A percentile compares a stretch with the other conserved stretches of the same genome.
Conservation (phyloP, 2,329 filamentous ascomycete species). For the Thielaviopsis punctulata region DNA sequence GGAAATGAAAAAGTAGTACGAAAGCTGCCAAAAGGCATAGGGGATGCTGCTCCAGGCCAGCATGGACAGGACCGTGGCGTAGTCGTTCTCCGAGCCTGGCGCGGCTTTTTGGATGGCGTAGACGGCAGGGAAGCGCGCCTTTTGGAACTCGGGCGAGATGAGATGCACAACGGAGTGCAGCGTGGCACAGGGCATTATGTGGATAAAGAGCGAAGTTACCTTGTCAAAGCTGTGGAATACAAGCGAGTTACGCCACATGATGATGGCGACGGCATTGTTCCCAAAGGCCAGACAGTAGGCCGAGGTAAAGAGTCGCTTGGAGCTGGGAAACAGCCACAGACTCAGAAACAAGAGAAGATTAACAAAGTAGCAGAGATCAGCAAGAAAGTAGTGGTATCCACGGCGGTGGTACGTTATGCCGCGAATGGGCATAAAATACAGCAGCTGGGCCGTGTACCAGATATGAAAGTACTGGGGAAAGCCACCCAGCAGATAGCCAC, state of each 20-base stretch:
- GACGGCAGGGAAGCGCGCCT: conserved; percentile 63
- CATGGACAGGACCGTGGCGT: conserved; percentile 65
- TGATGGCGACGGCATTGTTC: conserved; percentile 94
- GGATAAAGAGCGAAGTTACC: conserved; percentile 94
- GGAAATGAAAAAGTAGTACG: conserved; percentile 89
- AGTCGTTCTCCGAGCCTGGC: conserved; percentile 61
- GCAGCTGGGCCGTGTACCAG: conserved; percentile 77
- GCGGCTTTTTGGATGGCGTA: conserved; percentile 57
- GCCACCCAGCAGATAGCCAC: conserved; percentile 80
- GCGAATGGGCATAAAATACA: conserved; percentile 95
- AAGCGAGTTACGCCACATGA: conserved; percentile 97
- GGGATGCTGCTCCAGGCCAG: conserved; percentile 86
- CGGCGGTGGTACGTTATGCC: conserved; percentile 80
- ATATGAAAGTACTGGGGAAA: conserved; percentile 72
- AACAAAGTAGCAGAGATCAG: conserved; percentile 96
- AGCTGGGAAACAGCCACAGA: conserved; percentile 80
- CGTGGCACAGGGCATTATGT: conserved; percentile 94
- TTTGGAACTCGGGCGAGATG: conserved; percentile 45
- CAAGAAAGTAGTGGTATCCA: conserved; percentile 93
- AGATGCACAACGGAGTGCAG: conserved; percentile 87
- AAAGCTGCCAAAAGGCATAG: conserved; percentile 81
- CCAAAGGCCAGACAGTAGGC: conserved; percentile 86
- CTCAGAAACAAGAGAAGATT: conserved; percentile 69
- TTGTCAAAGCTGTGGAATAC: conserved; percentile 99
- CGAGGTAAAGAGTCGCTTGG: conserved; percentile 80